Base-by-base conservation (phyloP, 371 early-diverging fungal species). In the Gilbertella persicaria region DNA sequence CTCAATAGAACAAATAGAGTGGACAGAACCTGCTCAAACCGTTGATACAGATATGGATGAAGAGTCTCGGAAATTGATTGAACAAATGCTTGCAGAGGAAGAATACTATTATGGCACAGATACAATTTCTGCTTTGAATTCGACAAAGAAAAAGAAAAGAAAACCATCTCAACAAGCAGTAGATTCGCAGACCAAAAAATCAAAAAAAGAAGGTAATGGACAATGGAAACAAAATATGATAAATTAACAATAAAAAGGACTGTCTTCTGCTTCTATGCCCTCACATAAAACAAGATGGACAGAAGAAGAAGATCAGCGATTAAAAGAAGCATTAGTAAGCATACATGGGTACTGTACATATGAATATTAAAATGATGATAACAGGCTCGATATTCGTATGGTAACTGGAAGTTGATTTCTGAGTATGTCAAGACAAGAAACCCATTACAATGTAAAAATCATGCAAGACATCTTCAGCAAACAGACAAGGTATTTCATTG, bases 31-130 rank as follows among this genome's bases (percentile, higher is more conserved):
- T 9, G 8, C 33, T 12, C 33, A 33, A 13, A 10, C 36, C 10
- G 24, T 48, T 1, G 37, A 57, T 45, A n/a, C 54, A 35, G 82
- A 79, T 36, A 83, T 83, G 79, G 88, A 87, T 57, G 78, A 73
- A 33, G 75, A 78, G 45, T 82, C 86, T 0, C 69, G 75, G 8
- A 58, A 66, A 38, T 58, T 87, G 42, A 89, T 89, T 58, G 84
- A 82, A 45, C 79, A 80, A 56, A 87, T 89, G 87, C 69, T 89
- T 14, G 85, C 82, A 3, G 89, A 89, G 41, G 87, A 89, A 58
- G 75, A 78, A 44, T 82, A 73, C 47, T 86, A 83, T 58, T 81
- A 82, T 45, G 83, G 80, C 19, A 35, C 38, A 33, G 56, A 72
- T 49, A 62, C 63, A 16, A 38, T 70, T 49, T 41, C 55, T 14